Conservation (phyloP, 257 asterid genomes). For the Primulina tabacum region DNA sequence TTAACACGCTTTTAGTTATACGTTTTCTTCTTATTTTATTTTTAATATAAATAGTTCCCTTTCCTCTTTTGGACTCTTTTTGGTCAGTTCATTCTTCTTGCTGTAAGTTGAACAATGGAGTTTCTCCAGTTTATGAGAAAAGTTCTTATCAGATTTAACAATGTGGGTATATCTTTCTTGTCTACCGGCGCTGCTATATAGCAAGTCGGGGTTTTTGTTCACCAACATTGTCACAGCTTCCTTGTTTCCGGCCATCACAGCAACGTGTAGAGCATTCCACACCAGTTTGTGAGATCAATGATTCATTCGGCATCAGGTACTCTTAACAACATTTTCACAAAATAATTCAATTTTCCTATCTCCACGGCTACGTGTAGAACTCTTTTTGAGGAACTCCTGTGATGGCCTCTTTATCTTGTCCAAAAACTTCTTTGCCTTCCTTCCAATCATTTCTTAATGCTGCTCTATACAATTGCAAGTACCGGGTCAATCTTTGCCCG, state of each 20-base stretch:
- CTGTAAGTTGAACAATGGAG: no score
- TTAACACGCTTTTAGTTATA: no score
- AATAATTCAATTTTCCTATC: conserved; percentile 9
- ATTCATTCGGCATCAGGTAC: not conserved
- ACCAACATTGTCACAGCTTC: conserved; percentile 1
- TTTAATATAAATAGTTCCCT: no score
- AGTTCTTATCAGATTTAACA: no score
- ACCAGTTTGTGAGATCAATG: not conserved
- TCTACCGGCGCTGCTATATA: not conserved
- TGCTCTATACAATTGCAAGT: conserved; percentile 15
- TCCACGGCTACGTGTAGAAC: not conserved
- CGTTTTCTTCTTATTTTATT: no score
- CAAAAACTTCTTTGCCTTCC: not conserved
- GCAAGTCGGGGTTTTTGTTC: not conserved
- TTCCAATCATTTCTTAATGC: not conserved
- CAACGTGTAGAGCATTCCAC: not conserved
- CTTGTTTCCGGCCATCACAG: conserved; percentile 14
- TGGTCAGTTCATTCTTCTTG: no score
- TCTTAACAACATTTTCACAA: conserved; percentile 7
- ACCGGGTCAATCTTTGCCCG: not conserved
- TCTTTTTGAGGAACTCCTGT: no score
- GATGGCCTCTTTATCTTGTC: not conserved
- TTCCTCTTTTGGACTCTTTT: no score
- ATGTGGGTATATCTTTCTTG: no score
- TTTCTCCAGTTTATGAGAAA: no score